Base-by-base conservation (phyloP, 2,329 filamentous ascomycete genomes). In the Trichoderma afroharzianum region DNA sequence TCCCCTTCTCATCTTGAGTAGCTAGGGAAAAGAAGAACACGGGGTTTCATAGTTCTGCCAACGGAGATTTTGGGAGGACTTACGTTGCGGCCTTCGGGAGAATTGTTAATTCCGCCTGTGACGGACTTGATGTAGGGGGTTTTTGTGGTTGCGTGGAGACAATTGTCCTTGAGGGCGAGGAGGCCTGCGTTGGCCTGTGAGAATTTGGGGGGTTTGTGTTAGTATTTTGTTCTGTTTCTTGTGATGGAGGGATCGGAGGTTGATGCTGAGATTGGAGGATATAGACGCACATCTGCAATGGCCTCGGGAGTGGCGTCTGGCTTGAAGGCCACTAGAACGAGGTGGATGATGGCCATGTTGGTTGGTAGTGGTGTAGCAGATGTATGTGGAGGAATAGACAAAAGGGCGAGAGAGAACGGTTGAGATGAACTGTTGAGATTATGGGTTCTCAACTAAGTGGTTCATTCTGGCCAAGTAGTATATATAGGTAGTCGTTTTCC, bases 71-170 rank as follows among this genome's bases (percentile, higher is more conserved):
- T n/a, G 11, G 15, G 21, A 24, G 4, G 36, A 66, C 63, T 63
- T 82, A 91, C 90, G 80, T 90, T 85, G 7, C 85, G 76, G 6
- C 87, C 88, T 79, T 92, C 90, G 0, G 84, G 83, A 32, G 88
- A 91, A 73, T 88, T 90, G 76, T 93, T 88, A 63, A 80, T 81
- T 1, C 91, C 91, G 2, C 90, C 91, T 3, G 83, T 84, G 24
- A 85, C 81, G 0, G 85, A 85, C 73, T 84, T 85, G 72, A 93
- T 85, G 76, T 93, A 93, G 0, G 87, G 86, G 73, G 85, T 81
- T 15, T 88, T 81, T 0, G 88, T 87, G 1, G 80, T 82, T 2
- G 91, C 88, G 74, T 92, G 89, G 21, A 92, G 61, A 78, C 92
- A 93, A 7, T 83, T 84, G 6, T 88, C 81, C 74, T 85, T 85